These are phyloP conservation scores for Coniferiporia sulphurascens DNA, from an alignment of 1,284 basidiomycete species.

Conservation along the genomic window DNA sequence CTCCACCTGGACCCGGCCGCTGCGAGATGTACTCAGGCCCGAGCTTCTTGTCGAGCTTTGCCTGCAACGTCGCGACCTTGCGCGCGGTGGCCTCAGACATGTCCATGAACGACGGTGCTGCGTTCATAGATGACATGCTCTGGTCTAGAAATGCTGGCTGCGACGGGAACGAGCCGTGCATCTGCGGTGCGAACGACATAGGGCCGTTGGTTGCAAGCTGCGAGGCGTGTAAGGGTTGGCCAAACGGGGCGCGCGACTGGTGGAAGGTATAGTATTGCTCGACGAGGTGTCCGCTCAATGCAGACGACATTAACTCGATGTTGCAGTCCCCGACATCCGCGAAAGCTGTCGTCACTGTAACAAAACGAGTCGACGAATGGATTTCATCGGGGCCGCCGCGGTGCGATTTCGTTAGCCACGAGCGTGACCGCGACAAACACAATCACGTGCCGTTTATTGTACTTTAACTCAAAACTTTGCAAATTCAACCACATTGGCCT, in stretches of 20 bases:
- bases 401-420: too few relatives aligned
- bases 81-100: conserved; percentile 53
- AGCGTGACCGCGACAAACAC: too few relatives aligned
- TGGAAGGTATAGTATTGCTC: conserved; percentile 34
- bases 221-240: conserved; percentile 24
- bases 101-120: conserved; percentile 33
- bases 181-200: conserved; percentile 52
- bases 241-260: conserved; percentile 31
- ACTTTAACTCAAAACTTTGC: too few relatives aligned
- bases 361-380: too few relatives aligned
- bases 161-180: conserved; percentile 41
- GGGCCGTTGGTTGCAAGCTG: conserved; percentile 42
- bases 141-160: conserved; percentile 14
- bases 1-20: conserved; percentile 84
- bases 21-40: conserved; percentile 93
- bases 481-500: too few relatives aligned
- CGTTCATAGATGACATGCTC: conserved; percentile 10
- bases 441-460: too few relatives aligned
- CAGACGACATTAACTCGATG: conserved; percentile 23
- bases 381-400: too few relatives aligned
- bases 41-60: conserved; percentile 81
- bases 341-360: too few relatives aligned
- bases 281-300: conserved; percentile 46
- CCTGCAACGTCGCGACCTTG: conserved; percentile 72
- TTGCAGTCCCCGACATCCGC: too few relatives aligned